Base-by-base conservation (phyloP, 2,329 filamentous ascomycete species). In the Sphaerulina vaccinii region DNA sequence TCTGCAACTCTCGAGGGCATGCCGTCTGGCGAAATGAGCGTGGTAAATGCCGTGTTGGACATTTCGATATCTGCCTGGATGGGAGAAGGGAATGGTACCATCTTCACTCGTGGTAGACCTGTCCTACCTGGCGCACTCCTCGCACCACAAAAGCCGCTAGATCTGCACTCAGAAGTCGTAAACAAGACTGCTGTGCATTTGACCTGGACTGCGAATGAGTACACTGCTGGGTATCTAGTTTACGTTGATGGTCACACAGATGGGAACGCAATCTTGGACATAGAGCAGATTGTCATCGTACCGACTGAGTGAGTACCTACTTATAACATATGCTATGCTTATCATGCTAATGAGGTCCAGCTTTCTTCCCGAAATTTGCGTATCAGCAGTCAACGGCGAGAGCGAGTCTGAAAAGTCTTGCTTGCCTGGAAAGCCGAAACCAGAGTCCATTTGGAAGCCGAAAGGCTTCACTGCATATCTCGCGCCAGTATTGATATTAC, bases 301-400 rank as follows among this genome's bases (percentile, higher is more conserved):
- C 22, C 27, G 23, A 23, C 16, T 10, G 32, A 16, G 45, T 49
- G 13, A 27, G 45, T 18, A 19, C 4, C 16, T 11, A 35, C 13
- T 35, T 18, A 5, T 36, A 24, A n/a, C 15, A 24, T 8, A 21
- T 10, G 5, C 18, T 2, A 2, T 11, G 6, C 18, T 18, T 8
- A 32, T 16, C 22, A n/a, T 1, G 7, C 45, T 40, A 11, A 48
- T 15, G 1, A 11, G 11, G 5, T 16, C 21, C 8, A 48, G 39
- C 27, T 21, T 9, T 23, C 21, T 43, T 21, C 45, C 36, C 3
- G 38, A 42, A 7, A 44, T 52, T 11, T 52, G 50, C 22, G 33
- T 52, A 4, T 48, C 43, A 1, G 50, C 44, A 2, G 32, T 49
- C 38, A 49, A 52, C 16, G 50, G 50, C 3, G 32, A 48, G 7